Evolutionary conservation across 78 protist genomes (phyloP).

Genomic region (Emiliania huxleyi): DNA sequence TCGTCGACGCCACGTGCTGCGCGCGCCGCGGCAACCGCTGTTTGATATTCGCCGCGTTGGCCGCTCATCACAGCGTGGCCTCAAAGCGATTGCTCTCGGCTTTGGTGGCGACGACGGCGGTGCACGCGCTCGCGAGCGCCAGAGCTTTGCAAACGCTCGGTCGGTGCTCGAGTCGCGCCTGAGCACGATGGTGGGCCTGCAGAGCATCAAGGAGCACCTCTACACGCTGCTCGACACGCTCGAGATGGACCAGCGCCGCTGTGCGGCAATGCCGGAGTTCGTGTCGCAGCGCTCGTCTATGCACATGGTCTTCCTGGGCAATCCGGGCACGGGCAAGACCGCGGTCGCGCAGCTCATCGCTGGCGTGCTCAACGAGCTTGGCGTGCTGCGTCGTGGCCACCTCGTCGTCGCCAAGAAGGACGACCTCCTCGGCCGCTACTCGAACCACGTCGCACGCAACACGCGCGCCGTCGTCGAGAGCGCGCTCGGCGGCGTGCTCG

Average conservation of each 20-base stretch:
- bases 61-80: no score
- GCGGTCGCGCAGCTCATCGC: constrained; percentile 34
- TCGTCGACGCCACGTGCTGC: no score
- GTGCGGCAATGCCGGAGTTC: background rate
- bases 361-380: background rate
- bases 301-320: constrained; percentile 36
- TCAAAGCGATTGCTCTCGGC: no score
- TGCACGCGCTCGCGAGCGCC: no score
- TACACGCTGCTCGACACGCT: background rate
- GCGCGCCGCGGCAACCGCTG: no score
- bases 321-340: no score
- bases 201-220: background rate
- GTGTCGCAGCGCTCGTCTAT: background rate
- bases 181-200: constrained; percentile 8
- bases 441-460: constrained; percentile 2
- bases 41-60: no score
- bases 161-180: background rate
- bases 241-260: background rate
- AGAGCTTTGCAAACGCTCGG: no score
- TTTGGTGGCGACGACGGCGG: no score
- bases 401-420: background rate
- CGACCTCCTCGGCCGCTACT: constrained; percentile 30
- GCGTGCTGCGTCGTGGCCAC: constrained; percentile 6
- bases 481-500: constrained; percentile 51
- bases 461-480: background rate